phyloP scores from a whole-genome alignment of 352 stramenopile species.

The Phytophthora fragariae region DNA sequence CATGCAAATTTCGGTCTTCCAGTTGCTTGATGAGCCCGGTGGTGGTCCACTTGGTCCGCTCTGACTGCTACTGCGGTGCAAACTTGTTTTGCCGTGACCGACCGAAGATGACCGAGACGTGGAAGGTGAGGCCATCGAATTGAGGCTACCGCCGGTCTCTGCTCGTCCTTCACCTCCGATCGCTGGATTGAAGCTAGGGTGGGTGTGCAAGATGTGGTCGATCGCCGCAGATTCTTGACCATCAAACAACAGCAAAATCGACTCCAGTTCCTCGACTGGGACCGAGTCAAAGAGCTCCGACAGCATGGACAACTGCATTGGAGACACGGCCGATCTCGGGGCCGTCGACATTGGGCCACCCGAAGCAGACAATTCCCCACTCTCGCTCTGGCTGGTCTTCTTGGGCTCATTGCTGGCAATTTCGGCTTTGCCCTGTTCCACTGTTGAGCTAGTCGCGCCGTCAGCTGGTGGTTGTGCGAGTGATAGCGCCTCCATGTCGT shows the following conservation, averaged over 20 bases:
- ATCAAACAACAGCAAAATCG: constrained; percentile 50
- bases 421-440: constrained; percentile 32
- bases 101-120: constrained; percentile 35
- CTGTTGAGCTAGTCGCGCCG: constrained; percentile 35
- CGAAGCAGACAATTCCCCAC: constrained; percentile 35
- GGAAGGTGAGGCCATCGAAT: constrained; percentile 31
- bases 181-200: constrained; percentile 78
- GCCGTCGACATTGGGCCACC: constrained; percentile 6
- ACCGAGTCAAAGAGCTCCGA: constrained; percentile 81
- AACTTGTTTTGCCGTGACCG: constrained; percentile 37
- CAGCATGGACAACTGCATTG: constrained; percentile 67
- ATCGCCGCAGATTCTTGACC: constrained; percentile 69
- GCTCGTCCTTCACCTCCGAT: constrained; percentile 33
- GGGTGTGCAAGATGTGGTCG: constrained; percentile 68
- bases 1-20: constrained; percentile 92
- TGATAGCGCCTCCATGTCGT: constrained; percentile 47
- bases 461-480: constrained; percentile 25
- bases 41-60: constrained; percentile 33
- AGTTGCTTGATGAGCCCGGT: constrained; percentile 62
- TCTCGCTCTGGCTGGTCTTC: constrained; percentile 42
- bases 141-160: constrained; percentile 28
- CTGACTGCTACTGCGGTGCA: constrained; percentile 45
- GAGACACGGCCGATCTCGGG: constrained; percentile 40
- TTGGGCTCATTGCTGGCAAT: constrained; percentile 19
- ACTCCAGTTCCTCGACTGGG: constrained; percentile 67